These are phyloP conservation scores for Coccomyxa sp. DNA, from an alignment of 139 green algal genomes.

Conservation along the genomic window DNA sequence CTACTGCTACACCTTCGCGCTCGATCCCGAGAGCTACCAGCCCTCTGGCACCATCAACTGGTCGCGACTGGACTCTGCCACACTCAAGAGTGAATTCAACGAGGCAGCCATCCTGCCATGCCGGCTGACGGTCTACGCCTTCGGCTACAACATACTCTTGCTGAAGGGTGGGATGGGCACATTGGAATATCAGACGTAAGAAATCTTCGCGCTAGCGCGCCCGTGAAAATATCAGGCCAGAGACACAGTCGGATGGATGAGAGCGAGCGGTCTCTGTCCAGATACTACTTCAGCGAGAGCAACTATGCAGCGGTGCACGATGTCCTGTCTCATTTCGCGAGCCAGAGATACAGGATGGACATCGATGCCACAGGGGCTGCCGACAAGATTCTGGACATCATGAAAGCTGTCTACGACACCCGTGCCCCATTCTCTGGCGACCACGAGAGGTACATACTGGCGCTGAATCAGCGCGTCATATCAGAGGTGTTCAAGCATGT, in stretches of 20 bases:
- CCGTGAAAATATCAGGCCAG: not conserved
- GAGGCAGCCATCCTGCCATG: not conserved
- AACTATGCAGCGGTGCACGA: not conserved
- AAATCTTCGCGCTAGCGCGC: not conserved
- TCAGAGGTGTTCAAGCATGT: not conserved
- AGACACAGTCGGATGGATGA: not conserved
- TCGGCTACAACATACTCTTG: slow-evolving; percentile 1
- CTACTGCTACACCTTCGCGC: not conserved
- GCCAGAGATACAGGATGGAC: not conserved
- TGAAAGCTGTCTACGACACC: not conserved
- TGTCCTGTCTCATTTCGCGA: not conserved
- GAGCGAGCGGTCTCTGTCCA: not conserved
- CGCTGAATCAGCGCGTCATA: not conserved
- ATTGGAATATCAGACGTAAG: not conserved
- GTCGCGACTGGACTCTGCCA: not conserved
- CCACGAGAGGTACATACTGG: not conserved
- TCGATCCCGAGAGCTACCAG: not conserved
- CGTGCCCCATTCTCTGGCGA: not conserved
- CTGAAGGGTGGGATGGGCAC: not conserved
- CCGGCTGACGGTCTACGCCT: not conserved
- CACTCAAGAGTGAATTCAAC: not conserved
- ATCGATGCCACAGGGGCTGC: not conserved
- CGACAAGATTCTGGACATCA: not conserved
- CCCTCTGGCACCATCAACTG: not conserved
- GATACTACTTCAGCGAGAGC: not conserved